A percentile compares a stretch with the other conserved stretches of the same genome.
Conservation (phyloP, 345 rosid genomes). For the Euphorbia lathyris region DNA sequence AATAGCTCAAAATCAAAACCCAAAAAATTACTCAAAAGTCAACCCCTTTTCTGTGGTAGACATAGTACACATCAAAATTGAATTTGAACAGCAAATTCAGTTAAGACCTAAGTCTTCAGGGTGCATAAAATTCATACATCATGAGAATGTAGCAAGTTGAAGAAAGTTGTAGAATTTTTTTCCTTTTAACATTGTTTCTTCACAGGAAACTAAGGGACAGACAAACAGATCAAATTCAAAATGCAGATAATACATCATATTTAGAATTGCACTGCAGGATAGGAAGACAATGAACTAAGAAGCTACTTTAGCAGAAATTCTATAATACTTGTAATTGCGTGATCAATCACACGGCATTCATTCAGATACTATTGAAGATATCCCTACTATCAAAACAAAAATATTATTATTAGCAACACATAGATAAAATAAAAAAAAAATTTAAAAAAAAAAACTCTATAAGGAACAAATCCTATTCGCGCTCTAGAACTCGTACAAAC, state of each 20-base stretch:
- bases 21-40: not conserved
- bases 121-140: not conserved
- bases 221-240: not conserved
- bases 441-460: no score
- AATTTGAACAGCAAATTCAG: not conserved
- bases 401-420: not conserved
- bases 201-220: not conserved
- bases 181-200: not conserved
- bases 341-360: not conserved
- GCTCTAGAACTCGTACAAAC: not conserved
- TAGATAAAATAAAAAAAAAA: no score
- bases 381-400: not conserved
- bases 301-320: not conserved
- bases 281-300: not conserved
- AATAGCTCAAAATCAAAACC: slow-evolving; percentile 3
- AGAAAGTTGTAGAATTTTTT: not conserved
- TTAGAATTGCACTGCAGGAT: not conserved
- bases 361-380: not conserved
- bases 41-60: not conserved
- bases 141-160: not conserved
- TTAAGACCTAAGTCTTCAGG: not conserved
- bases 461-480: not conserved
- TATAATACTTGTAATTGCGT: not conserved
- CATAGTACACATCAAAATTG: not conserved
- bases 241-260: not conserved